A percentile compares a stretch with the other conserved stretches of the same genome.
These are phyloP conservation scores for Colletotrichum kahawae DNA, from an alignment of 2,329 filamentous ascomycete species.

Conservation along the genomic window DNA sequence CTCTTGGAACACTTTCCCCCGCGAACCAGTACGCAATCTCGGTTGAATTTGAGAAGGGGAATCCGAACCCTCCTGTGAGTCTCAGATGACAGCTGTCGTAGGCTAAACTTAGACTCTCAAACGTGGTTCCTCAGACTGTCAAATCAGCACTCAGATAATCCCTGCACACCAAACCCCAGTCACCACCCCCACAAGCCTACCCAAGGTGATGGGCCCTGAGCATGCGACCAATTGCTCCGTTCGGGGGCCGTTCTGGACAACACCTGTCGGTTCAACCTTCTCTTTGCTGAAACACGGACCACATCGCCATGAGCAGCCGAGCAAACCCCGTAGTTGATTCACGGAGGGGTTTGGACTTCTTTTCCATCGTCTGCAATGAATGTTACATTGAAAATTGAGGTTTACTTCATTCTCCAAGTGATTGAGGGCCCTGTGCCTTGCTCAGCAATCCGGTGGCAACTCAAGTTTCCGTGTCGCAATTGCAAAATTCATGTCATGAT, in stretches of 20 bases:
- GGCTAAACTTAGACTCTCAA: conserved; percentile 19
- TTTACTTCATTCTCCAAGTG: background rate
- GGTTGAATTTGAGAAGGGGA: background rate
- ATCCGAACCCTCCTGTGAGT: background rate
- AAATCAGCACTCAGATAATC: background rate
- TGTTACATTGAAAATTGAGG: background rate
- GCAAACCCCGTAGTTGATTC: background rate
- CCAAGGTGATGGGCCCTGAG: background rate
- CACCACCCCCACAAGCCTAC: background rate
- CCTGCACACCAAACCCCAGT: background rate
- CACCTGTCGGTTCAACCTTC: conserved; percentile 7
- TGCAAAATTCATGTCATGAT: background rate
- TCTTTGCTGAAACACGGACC: background rate
- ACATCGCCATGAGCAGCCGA: background rate
- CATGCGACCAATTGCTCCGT: background rate
- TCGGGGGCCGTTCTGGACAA: background rate
- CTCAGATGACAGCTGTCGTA: conserved; percentile 16
- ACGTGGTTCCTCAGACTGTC: background rate
- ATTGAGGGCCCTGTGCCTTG: background rate
- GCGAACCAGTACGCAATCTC: background rate
- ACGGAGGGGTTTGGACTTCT: background rate
- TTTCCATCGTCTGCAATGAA: background rate
- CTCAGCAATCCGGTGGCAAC: background rate
- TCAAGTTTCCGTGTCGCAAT: background rate
- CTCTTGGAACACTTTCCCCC: background rate